Base-by-base conservation (phyloP, 2,329 filamentous ascomycete species). In the Epicoccum nigrum region DNA sequence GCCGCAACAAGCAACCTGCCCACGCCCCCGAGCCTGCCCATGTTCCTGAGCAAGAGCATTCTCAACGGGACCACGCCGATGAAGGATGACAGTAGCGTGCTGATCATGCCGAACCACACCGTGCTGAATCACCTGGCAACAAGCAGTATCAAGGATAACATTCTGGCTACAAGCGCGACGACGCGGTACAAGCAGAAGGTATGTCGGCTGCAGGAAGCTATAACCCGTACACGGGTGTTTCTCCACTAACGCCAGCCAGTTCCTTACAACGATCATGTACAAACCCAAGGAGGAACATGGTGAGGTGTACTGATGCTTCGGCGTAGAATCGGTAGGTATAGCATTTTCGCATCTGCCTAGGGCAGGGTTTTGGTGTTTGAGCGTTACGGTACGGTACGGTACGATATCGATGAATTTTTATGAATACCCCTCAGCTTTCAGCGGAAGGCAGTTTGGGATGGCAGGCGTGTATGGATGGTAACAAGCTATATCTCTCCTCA, bases 161-260 rank as follows among this genome's bases (percentile, higher is more conserved):
- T 97, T 20, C 81, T 99, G 59, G 94, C 94, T 27, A 95, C 96
- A 5, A 97, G 92, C 67, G 93, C 91, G 12, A 99, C 94, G 4
- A 99, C 94, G n/a, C 84, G 94, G 73, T 99, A 97, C 74, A 95
- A 92, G 78, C 88, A 90, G 75, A 99, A 99, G 85, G 90, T 90
- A 68, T 49, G 79, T 7, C 6, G 6, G 23, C 6, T 11, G 2
- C 4, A n/a, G 5, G 13, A 30, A 30, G 9, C 28, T 19, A 2
- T 20, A 52, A 8, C 4, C 7, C 27, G 16, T 15, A 52, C n/a
- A 46, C 38, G 16, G 38, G 9, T 12, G n/a, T n/a, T n/a, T n/a
- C 20, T 21, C 13, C 28, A 4, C 56, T 67, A 46, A 64, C 43
- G 28, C 20, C 8, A 48, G 42, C 19, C 64, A 97, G 93, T 97